Conservation (phyloP, 1,284 basidiomycete genomes). For the Cystobasidiaceae sp. region DNA sequence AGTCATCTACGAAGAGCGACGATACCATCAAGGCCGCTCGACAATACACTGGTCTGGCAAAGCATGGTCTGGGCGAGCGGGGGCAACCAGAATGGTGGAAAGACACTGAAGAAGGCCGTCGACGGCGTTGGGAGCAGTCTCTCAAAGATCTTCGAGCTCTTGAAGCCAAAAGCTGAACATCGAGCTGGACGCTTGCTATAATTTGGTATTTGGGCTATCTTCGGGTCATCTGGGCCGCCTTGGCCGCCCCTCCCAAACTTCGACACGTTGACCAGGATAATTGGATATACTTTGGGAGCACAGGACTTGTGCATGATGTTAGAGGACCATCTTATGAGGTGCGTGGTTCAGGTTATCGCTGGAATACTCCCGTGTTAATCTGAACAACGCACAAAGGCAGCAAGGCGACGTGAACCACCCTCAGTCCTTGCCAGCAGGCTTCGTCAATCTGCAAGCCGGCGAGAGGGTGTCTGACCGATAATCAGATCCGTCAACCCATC, state of each 20-base stretch:
- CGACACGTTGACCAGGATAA: too few species aligned
- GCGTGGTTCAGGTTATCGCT: neutral
- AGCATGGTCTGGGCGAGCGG: conserved; percentile 23
- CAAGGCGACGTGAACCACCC: too few species aligned
- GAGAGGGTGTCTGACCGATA: too few species aligned
- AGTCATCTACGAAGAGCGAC: neutral
- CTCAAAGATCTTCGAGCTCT: conserved; percentile 7
- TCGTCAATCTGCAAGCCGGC: too few species aligned
- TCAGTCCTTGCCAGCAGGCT: too few species aligned
- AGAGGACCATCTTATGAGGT: neutral
- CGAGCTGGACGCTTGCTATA: too few species aligned
- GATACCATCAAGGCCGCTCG: conserved; percentile 14
- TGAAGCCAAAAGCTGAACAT: neutral
- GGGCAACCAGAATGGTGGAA: conserved; percentile 28
- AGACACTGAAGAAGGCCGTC: conserved; percentile 9
- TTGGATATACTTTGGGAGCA: too few species aligned
- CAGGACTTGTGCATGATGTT: too few species aligned
- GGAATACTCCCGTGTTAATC: conserved; percentile 2
- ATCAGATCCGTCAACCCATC: too few species aligned
- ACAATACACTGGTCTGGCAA: conserved; percentile 14
- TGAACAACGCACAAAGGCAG: conserved; percentile 7
- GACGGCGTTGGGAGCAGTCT: conserved; percentile 5
- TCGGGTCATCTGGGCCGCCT: too few species aligned
- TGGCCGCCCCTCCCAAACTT: too few species aligned
- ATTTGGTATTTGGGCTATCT: too few species aligned